These are phyloP conservation scores for Colletotrichum liaoningense DNA, from an alignment of 2,329 filamentous ascomycete species.

Conservation along the genomic window DNA sequence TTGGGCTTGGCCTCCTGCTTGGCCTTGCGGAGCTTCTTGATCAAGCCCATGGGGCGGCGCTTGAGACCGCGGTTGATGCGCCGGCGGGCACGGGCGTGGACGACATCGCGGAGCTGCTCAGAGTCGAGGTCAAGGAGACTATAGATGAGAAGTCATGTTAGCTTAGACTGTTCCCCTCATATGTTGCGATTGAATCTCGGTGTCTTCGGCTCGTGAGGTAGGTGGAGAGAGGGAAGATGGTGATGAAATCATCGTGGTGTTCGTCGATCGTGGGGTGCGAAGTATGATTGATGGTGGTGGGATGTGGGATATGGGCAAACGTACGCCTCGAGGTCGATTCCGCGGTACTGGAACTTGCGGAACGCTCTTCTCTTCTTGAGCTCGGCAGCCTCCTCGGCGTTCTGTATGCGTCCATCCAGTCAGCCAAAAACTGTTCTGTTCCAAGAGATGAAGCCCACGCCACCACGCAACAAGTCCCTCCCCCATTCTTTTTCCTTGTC, in stretches of 20 bases:
- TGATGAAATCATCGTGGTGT: background rate
- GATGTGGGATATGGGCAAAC: slow-evolving; percentile 54
- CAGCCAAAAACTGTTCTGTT: slow-evolving; percentile 44
- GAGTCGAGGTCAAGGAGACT: slow-evolving; percentile 99
- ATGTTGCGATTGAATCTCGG: slow-evolving; percentile 9
- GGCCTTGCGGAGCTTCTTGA: slow-evolving; percentile 99
- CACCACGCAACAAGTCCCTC: slow-evolving; percentile 3
- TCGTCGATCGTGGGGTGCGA: slow-evolving; percentile 3
- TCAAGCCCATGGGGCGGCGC: slow-evolving; percentile 99
- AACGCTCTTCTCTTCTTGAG: slow-evolving; percentile 99
- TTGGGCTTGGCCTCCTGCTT: slow-evolving; percentile 99
- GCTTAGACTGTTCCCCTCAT: slow-evolving; percentile 29
- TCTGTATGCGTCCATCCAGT: slow-evolving; percentile 62
- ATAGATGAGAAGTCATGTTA: slow-evolving; percentile 39
- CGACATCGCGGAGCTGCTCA: slow-evolving; percentile 98
- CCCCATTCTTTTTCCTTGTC: slow-evolving; percentile 18
- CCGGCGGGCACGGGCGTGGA: slow-evolving; percentile 97
- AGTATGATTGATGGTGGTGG: background rate
- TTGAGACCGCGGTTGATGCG: slow-evolving; percentile 99
- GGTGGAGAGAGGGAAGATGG: background rate
- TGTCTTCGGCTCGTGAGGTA: slow-evolving; percentile 4
- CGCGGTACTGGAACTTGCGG: slow-evolving; percentile 99
- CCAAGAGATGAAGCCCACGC: background rate
- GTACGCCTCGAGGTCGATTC: slow-evolving; percentile 99
- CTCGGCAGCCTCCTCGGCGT: slow-evolving; percentile 98